Evolutionary conservation across 2,329 filamentous ascomycete genomes (phyloP), one percentile per base, ranked within the genome.

Genomic region (Septoria linicola): DNA sequence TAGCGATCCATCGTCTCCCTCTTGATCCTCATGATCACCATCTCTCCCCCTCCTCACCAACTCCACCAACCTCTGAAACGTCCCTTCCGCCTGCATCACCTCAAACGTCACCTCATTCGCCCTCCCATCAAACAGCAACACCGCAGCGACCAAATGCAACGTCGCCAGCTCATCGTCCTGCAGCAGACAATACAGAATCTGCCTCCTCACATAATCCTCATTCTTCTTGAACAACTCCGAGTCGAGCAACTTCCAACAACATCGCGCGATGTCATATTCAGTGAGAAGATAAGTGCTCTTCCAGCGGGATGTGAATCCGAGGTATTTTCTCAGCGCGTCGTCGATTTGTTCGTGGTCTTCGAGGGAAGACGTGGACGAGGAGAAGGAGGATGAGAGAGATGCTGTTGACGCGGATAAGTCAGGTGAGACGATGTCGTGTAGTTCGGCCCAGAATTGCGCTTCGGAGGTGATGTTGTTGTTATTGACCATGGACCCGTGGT

Each of bases 121-220:
- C 53, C 86, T 85, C 36, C 92, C 93, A 69, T 97, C 91, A 63
- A 92, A 86, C 17, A 97, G 81, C 27, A 99, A 79, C 63, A 96
- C 85, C 55, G 85, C 89, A 19, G 85, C 81, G 53, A 95, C 88
- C 54, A 90, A 79, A 69, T 95, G 88, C 40, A 99, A 77, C n/a
- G 84, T 82, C 27, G 82, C 81, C 14, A 81, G 73, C 59, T 95
- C 88, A 64, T 96, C 91, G 72, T 97, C 93, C 73, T 84, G 80
- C 46, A 96, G 74, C 45, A 99, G 77, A 68, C 89, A 91, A 71
- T 95, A 90, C 59, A 97, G 83, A 64, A 99, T 89, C 73, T 97
- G 93, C 37, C 83, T 87, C 57, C 92, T 88, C 57, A 97, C 88
- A 72, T 99, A 97, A 51, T 89, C 85, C 60, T 82, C 80, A 69